A percentile compares a stretch with the other conserved stretches of the same genome.
These are phyloP conservation scores for Babesia bovis DNA, from an alignment of 169 alveolate species.

Conservation along the genomic window DNA sequence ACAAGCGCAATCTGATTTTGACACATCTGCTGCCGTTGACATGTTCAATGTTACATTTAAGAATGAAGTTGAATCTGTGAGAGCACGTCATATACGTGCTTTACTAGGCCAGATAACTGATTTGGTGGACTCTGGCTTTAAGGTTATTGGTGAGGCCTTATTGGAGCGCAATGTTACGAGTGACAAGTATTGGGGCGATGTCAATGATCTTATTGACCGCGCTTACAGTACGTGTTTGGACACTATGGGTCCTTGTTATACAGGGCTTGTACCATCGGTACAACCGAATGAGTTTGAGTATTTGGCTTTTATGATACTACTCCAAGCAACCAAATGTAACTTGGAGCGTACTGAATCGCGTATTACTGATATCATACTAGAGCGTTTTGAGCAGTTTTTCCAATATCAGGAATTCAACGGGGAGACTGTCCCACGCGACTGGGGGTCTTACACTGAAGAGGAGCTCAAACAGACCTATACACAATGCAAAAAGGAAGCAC, in stretches of 20 bases:
- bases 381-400: constrained; percentile 63
- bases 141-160: constrained; percentile 19
- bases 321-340: constrained; percentile 23
- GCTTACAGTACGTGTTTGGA: constrained; percentile 23
- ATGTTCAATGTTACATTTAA: constrained; percentile 30
- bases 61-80: constrained; percentile 43
- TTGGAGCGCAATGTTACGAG: constrained; percentile 38
- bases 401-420: constrained; percentile 63
- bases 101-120: constrained; percentile 31
- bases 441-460: constrained; percentile 53
- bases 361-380: constrained; percentile 23
- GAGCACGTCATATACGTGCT: constrained; percentile 53
- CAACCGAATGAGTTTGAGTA: constrained; percentile 42
- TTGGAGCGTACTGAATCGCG: constrained; percentile 40
- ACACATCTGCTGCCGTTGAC: constrained; percentile 31
- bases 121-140: constrained; percentile 23
- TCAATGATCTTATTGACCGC: constrained; percentile 33
- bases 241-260: constrained; percentile 22
- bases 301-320: constrained; percentile 33
- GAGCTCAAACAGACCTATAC: constrained; percentile 50
- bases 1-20: constrained; percentile 32
- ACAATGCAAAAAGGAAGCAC: constrained; percentile 64
- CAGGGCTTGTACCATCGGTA: constrained; percentile 22
- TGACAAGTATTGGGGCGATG: constrained; percentile 52
- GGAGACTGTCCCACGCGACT: constrained; percentile 57